These are phyloP conservation scores for Daldinia childiae DNA, from an alignment of 495 filamentous ascomycete genomes.

Conservation along the genomic window DNA sequence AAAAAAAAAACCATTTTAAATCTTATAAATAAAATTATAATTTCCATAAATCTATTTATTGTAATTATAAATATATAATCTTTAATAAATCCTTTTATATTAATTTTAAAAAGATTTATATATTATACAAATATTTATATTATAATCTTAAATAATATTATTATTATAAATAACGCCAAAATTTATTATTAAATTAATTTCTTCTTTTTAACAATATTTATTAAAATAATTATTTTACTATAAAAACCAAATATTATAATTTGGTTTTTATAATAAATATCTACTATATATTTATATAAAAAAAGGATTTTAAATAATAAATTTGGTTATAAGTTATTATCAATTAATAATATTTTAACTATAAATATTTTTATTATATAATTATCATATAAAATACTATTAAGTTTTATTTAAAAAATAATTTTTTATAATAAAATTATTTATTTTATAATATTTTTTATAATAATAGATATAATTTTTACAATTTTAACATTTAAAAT, in stretches of 20 bases:
- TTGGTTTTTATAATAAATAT: not conserved
- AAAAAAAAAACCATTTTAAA: not conserved
- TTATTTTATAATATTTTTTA: too few species aligned
- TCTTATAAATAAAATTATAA: not conserved
- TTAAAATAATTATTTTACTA: not conserved
- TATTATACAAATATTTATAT: not conserved
- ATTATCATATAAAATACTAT: not conserved
- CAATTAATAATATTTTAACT: not conserved
- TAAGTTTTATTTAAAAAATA: too few species aligned
- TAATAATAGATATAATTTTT: too few species aligned
- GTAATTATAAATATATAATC: not conserved
- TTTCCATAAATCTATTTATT: not conserved
- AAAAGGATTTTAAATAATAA: not conserved
- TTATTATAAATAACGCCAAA: not conserved
- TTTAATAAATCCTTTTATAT: not conserved
- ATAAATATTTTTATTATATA: not conserved
- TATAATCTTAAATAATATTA: not conserved
- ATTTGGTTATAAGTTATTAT: not conserved
- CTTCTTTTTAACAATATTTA: not conserved
- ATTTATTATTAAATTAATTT: not conserved
- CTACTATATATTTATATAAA: not conserved
- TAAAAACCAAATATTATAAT: not conserved
- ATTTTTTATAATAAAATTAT: too few species aligned
- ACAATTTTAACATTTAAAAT: too few species aligned
- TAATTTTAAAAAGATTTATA: not conserved